phyloP scores from a whole-genome alignment of 139 green algal genomes.

The Volvox reticuliferus region DNA sequence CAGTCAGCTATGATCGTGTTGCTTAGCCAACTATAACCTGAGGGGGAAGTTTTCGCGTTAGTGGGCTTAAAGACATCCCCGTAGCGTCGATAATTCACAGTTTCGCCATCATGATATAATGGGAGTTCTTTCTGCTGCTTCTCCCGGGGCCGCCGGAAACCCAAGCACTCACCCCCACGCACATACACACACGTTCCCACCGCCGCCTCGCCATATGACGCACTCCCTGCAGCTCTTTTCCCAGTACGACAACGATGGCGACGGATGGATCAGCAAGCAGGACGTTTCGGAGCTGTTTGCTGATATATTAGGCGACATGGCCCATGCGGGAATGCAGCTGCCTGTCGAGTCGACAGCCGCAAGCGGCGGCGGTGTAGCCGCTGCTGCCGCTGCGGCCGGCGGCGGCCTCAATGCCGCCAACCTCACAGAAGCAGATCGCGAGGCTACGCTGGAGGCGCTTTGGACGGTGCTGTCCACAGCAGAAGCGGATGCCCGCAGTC shows the following conservation, averaged over 20 bases:
- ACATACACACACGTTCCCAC: background rate
- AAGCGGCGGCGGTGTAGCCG: background rate
- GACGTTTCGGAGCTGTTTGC: slow-evolving; percentile 42
- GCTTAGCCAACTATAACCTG: too few species aligned
- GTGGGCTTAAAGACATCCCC: too few species aligned
- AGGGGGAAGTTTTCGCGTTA: too few species aligned
- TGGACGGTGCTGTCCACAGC: slow-evolving; percentile 15
- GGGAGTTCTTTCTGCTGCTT: too few species aligned
- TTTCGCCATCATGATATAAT: too few species aligned
- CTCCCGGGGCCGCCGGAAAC: too few species aligned
- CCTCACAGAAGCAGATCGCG: background rate
- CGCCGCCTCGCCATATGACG: too few species aligned
- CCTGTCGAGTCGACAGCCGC: slow-evolving; percentile 6
- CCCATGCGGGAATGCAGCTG: slow-evolving; percentile 19
- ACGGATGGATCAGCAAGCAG: slow-evolving; percentile 20
- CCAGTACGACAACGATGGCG: slow-evolving; percentile 45
- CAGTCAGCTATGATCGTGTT: too few species aligned
- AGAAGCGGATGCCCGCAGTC: slow-evolving; percentile 8
- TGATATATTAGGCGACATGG: slow-evolving; percentile 34
- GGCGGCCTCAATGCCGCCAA: background rate
- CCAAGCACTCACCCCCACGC: too few species aligned
- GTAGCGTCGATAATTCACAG: background rate
- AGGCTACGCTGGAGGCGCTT: background rate
- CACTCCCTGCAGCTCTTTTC: background rate
- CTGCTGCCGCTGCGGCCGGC: background rate